Base-by-base conservation (phyloP, 1,139 yeast genomes). In the Yamadazyma spencermartinsiae region DNA sequence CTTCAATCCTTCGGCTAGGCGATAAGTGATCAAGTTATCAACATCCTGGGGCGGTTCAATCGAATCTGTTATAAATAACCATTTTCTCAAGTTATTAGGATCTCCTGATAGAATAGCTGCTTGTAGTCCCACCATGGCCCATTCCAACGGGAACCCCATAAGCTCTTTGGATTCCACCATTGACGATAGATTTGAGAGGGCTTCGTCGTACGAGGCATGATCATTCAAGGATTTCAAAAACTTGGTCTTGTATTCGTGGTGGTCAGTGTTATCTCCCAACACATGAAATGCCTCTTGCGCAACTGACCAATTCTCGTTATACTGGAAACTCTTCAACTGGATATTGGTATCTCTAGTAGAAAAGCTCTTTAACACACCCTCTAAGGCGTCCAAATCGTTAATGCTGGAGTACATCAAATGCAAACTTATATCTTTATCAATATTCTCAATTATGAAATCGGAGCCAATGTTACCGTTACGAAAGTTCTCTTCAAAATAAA, bases 351-450 rank as follows among this genome's bases (percentile, higher is more conserved):
- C 79, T 34, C 80, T 79, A 0, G 84, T 75, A 0, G 96, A 80
- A 50, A 88, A 85, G 46, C 76, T 74, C 43, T 87, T 81, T 37
- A 92, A 65, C 3, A 88, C 79, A 14, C 98, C 99, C 56, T 87
- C 92, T 32, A 94, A 70, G 0, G 96, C 82, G 64, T 94, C 99
- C 33, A 84, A 76, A 56, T 94, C 98, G 52, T 89, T 90, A 40
- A 92, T 79, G 42, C 78, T 85, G 4, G 95, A 85, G 58, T 92
- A 94, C 70, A 90, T 86, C 20, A 76, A 76, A 52, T 88, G 90
- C 23, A 94, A 62, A 2, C 82, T 74, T 2, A 69, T 57, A 9
- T 77, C 72, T 38, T 79, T 68, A 17, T 70, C 65, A n/a, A 68
- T 45, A 34, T 63, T 52, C 9, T 55, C 64, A 16, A 66, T 51